These are phyloP conservation scores for Tetracladium setigerum DNA, from an alignment of 495 filamentous ascomycete genomes.

Conservation along the genomic window DNA sequence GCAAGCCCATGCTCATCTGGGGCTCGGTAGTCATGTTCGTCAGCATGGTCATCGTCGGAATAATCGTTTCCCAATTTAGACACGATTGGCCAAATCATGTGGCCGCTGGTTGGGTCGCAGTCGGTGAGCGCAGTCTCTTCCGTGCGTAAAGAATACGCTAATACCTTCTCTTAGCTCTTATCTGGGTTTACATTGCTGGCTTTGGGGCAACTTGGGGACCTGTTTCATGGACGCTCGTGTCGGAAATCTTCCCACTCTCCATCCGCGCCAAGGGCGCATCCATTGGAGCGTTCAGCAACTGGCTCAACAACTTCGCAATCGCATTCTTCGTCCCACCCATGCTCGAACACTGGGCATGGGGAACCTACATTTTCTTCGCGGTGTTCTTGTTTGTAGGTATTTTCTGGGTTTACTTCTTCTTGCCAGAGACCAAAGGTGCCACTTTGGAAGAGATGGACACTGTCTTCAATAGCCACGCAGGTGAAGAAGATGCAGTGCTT, in stretches of 20 bases:
- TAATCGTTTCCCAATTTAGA: constrained; percentile 36
- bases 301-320: constrained; percentile 23
- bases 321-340: constrained; percentile 18
- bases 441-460: constrained; percentile 26
- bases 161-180: constrained; percentile 29
- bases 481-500: constrained; percentile 27
- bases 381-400: constrained; percentile 15
- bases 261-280: constrained; percentile 45
- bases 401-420: constrained; percentile 20
- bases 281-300: constrained; percentile 19
- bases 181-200: constrained; percentile 41
- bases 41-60: constrained; percentile 41
- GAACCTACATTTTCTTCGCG: constrained; percentile 25
- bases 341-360: constrained; percentile 16
- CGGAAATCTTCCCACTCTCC: constrained; percentile 57
- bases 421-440: constrained; percentile 24
- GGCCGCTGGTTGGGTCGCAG: constrained; percentile 39
- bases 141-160: constrained; percentile 35
- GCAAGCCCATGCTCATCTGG: constrained; percentile 30
- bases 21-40: constrained; percentile 40
- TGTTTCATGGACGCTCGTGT: constrained; percentile 52
- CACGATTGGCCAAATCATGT: constrained; percentile 38
- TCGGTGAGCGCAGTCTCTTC: constrained; percentile 52
- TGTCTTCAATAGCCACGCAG: constrained; percentile 33
- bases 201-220: constrained; percentile 38